Evolutionary conservation across 78 protist species (phyloP), one percentile per base, ranked within the genome.

Genomic region (Dictyostelium intermedium): DNA sequence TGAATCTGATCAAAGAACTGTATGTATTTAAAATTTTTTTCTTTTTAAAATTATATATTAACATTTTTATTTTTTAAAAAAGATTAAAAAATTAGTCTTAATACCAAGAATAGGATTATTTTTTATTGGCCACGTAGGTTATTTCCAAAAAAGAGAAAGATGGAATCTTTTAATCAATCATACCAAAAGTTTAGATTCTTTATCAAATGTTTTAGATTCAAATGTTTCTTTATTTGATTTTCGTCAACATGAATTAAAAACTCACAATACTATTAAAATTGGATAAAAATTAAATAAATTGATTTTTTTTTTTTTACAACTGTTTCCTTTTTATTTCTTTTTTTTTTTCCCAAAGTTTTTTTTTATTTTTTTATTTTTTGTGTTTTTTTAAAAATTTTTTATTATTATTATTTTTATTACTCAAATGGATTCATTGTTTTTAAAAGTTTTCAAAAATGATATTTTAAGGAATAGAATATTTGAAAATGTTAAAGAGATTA

Each of bases 41-140:
- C 25, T 77, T 20, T 8, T 76, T 34, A 18, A 16, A 16, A 77
- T 74, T 2, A 16, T 0, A 2, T 35, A 37, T 20, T 32, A 35
- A 37, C 50, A 74, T 74, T 35, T 23, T 74, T 8, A 10, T 35
- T 25, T 74, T 1, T 35, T 37, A 20, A 18, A 39, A 76, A 16
- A 76, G 82, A 80, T 80, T 47, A 80, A 47, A 80, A 80, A 80
- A 30, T 25, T 80, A 27, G 50, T 50, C 4, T 80, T 80, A n/a
- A 20, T 60, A 20, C 37, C 86, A 30, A 82, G 47, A 60, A 82
- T 32, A 60, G 86, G 86, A 8, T 56, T 82, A 13, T 82, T 82
- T 35, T 34, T 82, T 5, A 7, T 82, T 23, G 86, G 86, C 8
- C 35, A 45, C 23, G 3, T 11, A 56, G 14, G 14, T 35, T 82